Conservation (phyloP, 768 basidiomycete genomes). For the Lactarius hengduanensis region DNA sequence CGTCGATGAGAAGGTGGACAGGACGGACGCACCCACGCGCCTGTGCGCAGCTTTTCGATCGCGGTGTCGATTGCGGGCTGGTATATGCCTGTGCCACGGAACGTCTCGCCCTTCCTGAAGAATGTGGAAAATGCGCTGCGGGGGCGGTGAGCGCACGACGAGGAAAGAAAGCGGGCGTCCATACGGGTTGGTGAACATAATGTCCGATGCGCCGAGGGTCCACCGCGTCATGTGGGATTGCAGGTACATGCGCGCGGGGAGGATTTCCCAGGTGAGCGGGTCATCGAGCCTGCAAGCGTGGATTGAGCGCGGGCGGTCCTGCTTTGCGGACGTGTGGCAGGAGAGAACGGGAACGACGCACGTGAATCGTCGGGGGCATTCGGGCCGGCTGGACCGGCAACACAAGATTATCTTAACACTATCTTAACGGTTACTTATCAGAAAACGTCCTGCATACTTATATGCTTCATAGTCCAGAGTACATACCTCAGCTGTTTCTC, state of each 20-base stretch:
- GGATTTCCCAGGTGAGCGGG: slow-evolving; percentile 80
- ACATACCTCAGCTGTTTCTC: too few relatives aligned
- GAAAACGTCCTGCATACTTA: too few relatives aligned
- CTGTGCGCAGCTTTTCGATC: slow-evolving; percentile 47
- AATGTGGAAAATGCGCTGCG: slow-evolving; percentile 75
- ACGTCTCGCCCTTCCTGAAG: slow-evolving; percentile 87
- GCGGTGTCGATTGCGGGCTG: slow-evolving; percentile 63
- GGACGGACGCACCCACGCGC: slow-evolving; percentile 58
- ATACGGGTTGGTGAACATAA: slow-evolving; percentile 92
- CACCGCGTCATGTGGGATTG: slow-evolving; percentile 68
- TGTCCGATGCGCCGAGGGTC: slow-evolving; percentile 89
- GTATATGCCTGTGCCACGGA: slow-evolving; percentile 84
- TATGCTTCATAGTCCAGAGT: too few relatives aligned
- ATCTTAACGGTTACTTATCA: too few relatives aligned
- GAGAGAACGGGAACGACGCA: background rate
- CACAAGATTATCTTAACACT: too few relatives aligned
- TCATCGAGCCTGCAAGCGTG: slow-evolving; percentile 63
- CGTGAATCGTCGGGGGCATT: too few relatives aligned
- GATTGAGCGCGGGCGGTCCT: background rate
- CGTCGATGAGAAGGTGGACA: background rate
- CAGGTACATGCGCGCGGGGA: slow-evolving; percentile 64
- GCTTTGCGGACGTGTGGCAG: background rate
- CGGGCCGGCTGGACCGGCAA: too few relatives aligned
- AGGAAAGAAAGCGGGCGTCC: background rate
- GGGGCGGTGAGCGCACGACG: background rate